Evolutionary conservation across 805 yeast genomes (phyloP), one percentile per base, ranked within the genome.

Genomic region (Wickerhamiella galacta): DNA sequence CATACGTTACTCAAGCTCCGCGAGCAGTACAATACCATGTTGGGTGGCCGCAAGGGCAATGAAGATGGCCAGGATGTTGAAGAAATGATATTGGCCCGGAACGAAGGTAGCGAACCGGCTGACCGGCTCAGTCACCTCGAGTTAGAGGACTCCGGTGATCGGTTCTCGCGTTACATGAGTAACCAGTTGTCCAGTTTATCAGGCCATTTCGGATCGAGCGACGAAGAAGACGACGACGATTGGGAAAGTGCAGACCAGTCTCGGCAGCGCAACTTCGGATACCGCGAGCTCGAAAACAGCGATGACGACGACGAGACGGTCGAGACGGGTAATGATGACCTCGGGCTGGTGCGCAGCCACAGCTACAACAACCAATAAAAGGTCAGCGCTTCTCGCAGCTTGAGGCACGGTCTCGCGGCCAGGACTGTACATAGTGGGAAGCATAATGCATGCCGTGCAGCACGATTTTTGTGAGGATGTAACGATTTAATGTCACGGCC

Each of bases 1-100:
- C 75, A 77, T 38, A 75, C 82, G 1, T 61, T 90, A 39, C 79
- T 77, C 40, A 93, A 81, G 46, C 82, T 93, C 2, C 67, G 98
- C 43, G 93, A 83, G 51, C 85, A 83, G 57, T 90, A 90, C 56
- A 90, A 87, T 54, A 83, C 94, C 8, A 77, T 87, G 20, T 63
- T 90, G 27, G 98, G 98, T 15, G 92, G 87, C n/a, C 69, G 61
- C 32, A 64, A 63, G 16, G 56, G 45, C 16, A 64, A 57, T 32
- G 58, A 48, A 10, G 52, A 41, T n/a, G 20, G 35, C 27, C 28
- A 39, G 28, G 38, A 44, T 32, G 43, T 38, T 14, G 43, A 43
- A 25, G 36, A 22, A 4, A 21, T 9, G 21, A 14, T 25, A 14
- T 54, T 48, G 30, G 28, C 6, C 21, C 6, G 18, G 30, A 8